These are phyloP conservation scores for Kalanchoe fedtschenkoi DNA, from an alignment of 164 flowering plant genomes.

Conservation along the genomic window DNA sequence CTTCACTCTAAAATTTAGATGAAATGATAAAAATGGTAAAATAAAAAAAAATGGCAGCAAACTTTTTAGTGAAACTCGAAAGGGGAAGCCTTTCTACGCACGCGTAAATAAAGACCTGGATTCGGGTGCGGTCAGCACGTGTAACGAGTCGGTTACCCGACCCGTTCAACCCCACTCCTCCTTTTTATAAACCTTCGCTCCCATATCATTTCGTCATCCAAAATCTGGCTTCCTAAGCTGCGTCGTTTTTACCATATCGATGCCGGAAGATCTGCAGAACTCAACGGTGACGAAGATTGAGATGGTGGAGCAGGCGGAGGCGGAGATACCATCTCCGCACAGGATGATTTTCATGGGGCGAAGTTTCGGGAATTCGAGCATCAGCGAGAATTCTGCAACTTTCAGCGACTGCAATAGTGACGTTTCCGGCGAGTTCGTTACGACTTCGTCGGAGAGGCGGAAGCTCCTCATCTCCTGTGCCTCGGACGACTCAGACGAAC, in stretches of 20 bases:
- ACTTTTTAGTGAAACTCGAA: no score
- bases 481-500: constrained; percentile 46
- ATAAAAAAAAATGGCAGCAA: neutral
- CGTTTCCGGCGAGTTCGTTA: constrained; percentile 59
- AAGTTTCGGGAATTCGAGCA: constrained; percentile 23
- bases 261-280: no score
- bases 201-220: neutral
- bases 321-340: constrained; percentile 27
- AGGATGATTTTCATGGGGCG: constrained; percentile 37
- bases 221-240: neutral
- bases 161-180: neutral
- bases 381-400: constrained; percentile 34
- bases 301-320: neutral
- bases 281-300: neutral
- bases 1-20: no score
- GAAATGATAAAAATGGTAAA: neutral
- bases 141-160: no score
- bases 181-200: neutral
- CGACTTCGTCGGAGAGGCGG: constrained; percentile 37
- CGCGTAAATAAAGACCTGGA: constrained; percentile 23
- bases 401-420: constrained; percentile 82
- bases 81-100: constrained; percentile 22
- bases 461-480: constrained; percentile 34
- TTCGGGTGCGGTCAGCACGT: constrained; percentile 19
- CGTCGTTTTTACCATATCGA: no score